Evolutionary conservation across 2,329 filamentous ascomycete genomes (phyloP), one percentile per base, ranked within the genome.

Genomic region (Monosporascus sp.): DNA sequence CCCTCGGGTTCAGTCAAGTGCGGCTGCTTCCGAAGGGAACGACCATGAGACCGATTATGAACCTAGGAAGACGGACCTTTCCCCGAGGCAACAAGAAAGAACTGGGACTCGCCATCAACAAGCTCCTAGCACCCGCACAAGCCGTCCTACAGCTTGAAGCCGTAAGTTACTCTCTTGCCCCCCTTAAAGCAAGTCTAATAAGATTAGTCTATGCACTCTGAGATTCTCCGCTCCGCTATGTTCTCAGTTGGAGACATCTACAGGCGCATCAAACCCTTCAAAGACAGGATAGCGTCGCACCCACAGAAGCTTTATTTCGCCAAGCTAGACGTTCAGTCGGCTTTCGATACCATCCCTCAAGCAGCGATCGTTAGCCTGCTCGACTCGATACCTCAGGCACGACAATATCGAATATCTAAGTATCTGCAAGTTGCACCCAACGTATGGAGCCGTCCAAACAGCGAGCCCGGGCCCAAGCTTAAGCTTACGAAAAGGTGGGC

Each of bases 341-440:
- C 93, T 62, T 99, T 97, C 67, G 94, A 99, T 69, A 96, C 89
- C 0, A 97, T 99, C 45, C 94, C 94, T 0, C 94, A 97, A 67
- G 72, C 80, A 25, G 82, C 83, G 1, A 75, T 97, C 18, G 65
- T 97, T 36, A 67, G 76, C 24, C 74, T 97, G 25, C 80, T 95
- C 57, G 69, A 58, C 54, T 85, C 65, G 50, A 83, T 80, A 58
- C 82, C 70, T 57, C 74, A 72, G 14, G 74, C 87, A 53, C 70
- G 77, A 3, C 72, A 75, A 22, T 99, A 99, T 65, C 78, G 79
- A 7, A 79, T 95, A 48, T 79, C 79, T 7, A 91, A 86, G 59
- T 87, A 97, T 62, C 82, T 85, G 7, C 87, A 95, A 66, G 80
- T 94, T 22, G 55, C 57, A 17, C 54, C 62, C 20, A 59, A 57